Evolutionary conservation across 179 eudicot genomes (phyloP), one percentile per base, ranked within the genome.

Genomic region (Heliamphora pulchella): DNA sequence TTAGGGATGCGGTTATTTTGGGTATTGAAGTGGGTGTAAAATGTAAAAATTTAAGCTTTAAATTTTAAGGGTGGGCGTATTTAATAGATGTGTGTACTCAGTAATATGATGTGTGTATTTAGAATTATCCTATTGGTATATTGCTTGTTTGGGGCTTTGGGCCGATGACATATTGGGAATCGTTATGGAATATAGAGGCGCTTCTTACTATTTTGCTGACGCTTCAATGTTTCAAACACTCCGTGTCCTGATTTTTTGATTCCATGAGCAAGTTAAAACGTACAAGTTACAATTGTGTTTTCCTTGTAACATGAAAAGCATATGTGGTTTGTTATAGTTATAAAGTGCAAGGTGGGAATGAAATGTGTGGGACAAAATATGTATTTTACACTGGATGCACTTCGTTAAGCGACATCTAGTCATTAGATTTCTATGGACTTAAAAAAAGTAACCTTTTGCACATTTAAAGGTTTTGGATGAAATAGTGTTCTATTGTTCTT

Each of bases 391-490:
- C 41, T 71, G 57, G 39, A n/a, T 48, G 75, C 75, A 71, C 15
- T 47, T 17, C 48, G 20, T 48, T 10, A 14, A 17, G 7, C 10
- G 18, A 15, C 31, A n/a, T 9, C 76, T 53, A 73, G 76, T 46
- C 44, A 73, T 73, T 20, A 22, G 43, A 17, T 72, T 72, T 73
- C 13, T 73, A 22, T 31, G 46, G 18, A 73, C 76, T 17, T n/a
- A 39, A 31, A 17, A 71, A 53, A 1, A 57, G 10, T 8, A 5
- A 57, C 5, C 14, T 51, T 73, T 73, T 54, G 4, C 62, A 43
- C 53, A 53, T 11, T 0, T 73, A 73, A 22, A 22, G 11, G 46
- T 73, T 54, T 10, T 73, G 47, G 66, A 76, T 39, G 17, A 31
- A 55, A 74, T 15, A 3, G 75, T 39, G 10, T 74, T 54, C 77